phyloP scores from a whole-genome alignment of 306 rosid species.

The Pachyrhizus erosus region DNA sequence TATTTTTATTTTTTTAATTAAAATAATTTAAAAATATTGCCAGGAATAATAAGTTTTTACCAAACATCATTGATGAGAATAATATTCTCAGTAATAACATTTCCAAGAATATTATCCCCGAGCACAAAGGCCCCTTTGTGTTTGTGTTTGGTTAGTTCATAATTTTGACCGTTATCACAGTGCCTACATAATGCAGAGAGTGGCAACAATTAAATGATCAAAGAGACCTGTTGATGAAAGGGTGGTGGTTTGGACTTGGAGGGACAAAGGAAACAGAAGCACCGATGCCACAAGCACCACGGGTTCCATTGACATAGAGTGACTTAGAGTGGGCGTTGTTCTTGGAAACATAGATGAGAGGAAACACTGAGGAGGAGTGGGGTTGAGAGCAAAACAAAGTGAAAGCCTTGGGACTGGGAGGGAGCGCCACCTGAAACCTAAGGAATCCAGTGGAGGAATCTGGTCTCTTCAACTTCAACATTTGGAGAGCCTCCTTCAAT shows the following conservation, averaged over 20 bases:
- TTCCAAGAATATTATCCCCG: no score
- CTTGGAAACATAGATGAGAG: conserved; percentile 76
- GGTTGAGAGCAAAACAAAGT: conserved; percentile 84
- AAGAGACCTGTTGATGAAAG: conserved; percentile 61
- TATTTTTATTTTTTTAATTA: no score
- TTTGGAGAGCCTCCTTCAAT: conserved; percentile 65
- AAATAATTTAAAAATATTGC: no score
- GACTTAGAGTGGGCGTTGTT: conserved; percentile 61
- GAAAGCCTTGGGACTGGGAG: conserved; percentile 86
- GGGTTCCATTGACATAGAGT: conserved; percentile 64
- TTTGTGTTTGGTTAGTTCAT: no score
- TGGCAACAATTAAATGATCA: no score
- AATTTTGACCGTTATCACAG: no score
- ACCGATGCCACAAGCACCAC: conserved; percentile 85
- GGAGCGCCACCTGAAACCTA: conserved; percentile 91
- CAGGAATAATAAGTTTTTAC: no score
- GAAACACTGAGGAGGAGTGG: conserved; percentile 67
- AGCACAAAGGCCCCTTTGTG: no score
- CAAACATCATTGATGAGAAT: no score
- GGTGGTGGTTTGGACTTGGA: conserved; percentile 26
- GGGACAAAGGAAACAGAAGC: conserved; percentile 67
- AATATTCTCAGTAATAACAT: no score
- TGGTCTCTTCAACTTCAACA: conserved; percentile 66
- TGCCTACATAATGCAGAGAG: no score
- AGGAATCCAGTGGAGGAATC: conserved; percentile 60